These are phyloP conservation scores for Tillandsia leiboldiana DNA, from an alignment of 176 grass and related monocot genomes.

Conservation along the genomic window DNA sequence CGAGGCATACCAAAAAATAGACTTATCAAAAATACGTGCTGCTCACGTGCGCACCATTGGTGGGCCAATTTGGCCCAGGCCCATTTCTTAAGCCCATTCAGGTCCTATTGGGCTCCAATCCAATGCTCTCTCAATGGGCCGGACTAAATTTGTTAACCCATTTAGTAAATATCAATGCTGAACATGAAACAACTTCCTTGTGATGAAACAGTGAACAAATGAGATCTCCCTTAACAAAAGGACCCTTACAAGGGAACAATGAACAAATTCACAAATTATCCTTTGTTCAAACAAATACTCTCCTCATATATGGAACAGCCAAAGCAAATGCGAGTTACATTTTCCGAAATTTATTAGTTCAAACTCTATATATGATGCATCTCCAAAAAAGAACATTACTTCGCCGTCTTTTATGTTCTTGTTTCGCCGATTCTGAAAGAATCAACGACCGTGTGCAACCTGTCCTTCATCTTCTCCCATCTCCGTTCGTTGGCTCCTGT, in stretches of 20 bases:
- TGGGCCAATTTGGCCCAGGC: too few relatives aligned
- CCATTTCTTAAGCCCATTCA: too few relatives aligned
- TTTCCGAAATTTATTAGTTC: neutral
- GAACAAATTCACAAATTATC: neutral
- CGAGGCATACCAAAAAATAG: too few relatives aligned
- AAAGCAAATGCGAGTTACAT: neutral
- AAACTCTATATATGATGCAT: neutral
- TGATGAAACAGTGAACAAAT: neutral
- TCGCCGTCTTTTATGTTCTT: conserved; percentile 10
- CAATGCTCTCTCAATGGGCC: too few relatives aligned
- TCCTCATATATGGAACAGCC: neutral
- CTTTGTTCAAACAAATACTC: neutral
- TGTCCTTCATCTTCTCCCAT: conserved; percentile 98
- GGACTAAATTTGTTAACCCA: too few relatives aligned
- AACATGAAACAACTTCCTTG: too few relatives aligned
- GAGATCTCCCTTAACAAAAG: neutral
- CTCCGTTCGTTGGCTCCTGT: conserved; percentile 91
- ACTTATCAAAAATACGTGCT: too few relatives aligned
- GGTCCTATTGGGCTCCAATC: too few relatives aligned
- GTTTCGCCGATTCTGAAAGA: conserved; percentile 65
- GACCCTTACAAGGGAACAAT: neutral
- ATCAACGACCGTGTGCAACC: conserved; percentile 53
- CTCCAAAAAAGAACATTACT: conserved; percentile 13
- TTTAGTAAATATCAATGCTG: too few relatives aligned
- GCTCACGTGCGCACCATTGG: too few relatives aligned